A percentile compares a stretch with the other conserved stretches of the same genome.
These are phyloP conservation scores for Trametopsis cervina DNA, from an alignment of 768 basidiomycete genomes.

Conservation along the genomic window DNA sequence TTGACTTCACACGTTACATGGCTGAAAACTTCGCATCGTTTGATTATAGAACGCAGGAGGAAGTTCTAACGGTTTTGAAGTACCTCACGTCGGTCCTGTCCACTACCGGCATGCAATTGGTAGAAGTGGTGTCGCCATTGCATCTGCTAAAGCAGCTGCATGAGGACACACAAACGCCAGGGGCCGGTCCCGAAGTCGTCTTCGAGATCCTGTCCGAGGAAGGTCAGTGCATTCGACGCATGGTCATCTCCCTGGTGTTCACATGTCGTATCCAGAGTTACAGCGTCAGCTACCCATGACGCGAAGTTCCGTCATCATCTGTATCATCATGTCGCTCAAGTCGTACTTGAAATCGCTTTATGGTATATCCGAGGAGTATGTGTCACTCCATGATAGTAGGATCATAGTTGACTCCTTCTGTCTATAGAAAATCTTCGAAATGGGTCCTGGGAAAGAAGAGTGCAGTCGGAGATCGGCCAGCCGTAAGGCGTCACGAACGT, in stretches of 20 bases:
- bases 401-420: too few species aligned
- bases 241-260: too few species aligned
- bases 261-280: constrained; percentile 6
- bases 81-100: constrained; percentile 70
- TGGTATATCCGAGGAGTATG: constrained; percentile 87
- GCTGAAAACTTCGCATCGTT: constrained; percentile 89
- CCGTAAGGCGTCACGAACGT: constrained; percentile 50
- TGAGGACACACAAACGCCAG: constrained; percentile 14
- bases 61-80: constrained; percentile 80
- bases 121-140: constrained; percentile 66
- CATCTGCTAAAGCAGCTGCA: constrained; percentile 61
- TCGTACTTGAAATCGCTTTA: constrained; percentile 80
- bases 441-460: constrained; percentile 87
- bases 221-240: background rate
- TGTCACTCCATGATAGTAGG: too few species aligned
- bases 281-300: constrained; percentile 30
- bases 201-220: background rate
- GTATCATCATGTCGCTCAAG: constrained; percentile 85
- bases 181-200: background rate
- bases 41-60: constrained; percentile 95
- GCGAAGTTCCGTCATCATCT: constrained; percentile 68
- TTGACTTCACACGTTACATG: constrained; percentile 87
- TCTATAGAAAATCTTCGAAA: constrained; percentile 79
- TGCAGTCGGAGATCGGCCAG: constrained; percentile 79
- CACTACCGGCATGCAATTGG: constrained; percentile 74